These are phyloP conservation scores for Zygotorulaspora danielsina DNA, from an alignment of 805 yeast genomes.

Conservation along the genomic window DNA sequence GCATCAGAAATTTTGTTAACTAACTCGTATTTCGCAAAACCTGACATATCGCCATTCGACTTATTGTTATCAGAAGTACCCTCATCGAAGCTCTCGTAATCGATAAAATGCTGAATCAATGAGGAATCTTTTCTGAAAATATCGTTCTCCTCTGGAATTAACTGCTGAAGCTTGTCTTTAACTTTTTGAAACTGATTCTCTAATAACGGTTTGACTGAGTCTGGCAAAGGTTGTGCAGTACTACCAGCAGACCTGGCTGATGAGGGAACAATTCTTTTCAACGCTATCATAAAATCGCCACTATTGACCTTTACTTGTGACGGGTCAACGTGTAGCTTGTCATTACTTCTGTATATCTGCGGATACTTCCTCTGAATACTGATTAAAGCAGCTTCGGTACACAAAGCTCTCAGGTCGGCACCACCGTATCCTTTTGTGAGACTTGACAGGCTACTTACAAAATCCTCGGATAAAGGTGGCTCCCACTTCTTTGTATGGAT, in stretches of 20 bases:
- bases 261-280: conserved; percentile 86
- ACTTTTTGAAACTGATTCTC: conserved; percentile 46
- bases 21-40: conserved; percentile 65
- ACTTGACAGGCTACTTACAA: conserved; percentile 63
- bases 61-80: conserved; percentile 40
- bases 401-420: conserved; percentile 89
- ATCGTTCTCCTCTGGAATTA: conserved; percentile 51
- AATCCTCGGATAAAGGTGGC: conserved; percentile 58
- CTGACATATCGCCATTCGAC: conserved; percentile 52
- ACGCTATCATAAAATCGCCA: conserved; percentile 78
- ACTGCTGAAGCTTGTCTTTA: conserved; percentile 44
- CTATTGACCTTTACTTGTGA: conserved; percentile 66
- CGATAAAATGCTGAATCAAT: conserved; percentile 33
- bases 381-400: conserved; percentile 92
- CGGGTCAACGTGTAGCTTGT: conserved; percentile 72
- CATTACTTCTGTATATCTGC: conserved; percentile 75
- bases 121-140: conserved; percentile 23
- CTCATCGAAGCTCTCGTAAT: conserved; percentile 31
- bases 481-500: conserved; percentile 91
- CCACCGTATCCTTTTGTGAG: conserved; percentile 97
- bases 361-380: conserved; percentile 92
- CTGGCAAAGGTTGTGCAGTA: conserved; percentile 75
- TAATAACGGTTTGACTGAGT: conserved; percentile 60
- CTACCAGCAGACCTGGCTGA: conserved; percentile 79
- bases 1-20: conserved; percentile 47